Evolutionary conservation across 139 green algal species (phyloP).

Genomic region (Pseudopediastrum boryanum): DNA sequence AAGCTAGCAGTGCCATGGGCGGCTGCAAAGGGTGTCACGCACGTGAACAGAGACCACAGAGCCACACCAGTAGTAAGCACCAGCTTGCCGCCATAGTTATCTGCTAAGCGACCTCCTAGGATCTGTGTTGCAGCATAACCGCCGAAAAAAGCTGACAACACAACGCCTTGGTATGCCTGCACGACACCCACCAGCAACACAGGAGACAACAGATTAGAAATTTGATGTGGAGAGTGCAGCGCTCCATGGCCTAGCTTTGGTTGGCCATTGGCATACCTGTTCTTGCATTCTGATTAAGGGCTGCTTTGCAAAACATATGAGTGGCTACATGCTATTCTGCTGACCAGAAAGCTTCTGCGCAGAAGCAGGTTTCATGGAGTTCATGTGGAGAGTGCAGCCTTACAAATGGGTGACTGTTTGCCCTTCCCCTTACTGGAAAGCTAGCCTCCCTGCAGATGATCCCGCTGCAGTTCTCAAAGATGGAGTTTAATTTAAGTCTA

Average conservation of each 20-base stretch:
- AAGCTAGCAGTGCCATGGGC: constrained; percentile 52
- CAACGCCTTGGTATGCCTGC: constrained; percentile 58
- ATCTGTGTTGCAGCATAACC: constrained; percentile 78
- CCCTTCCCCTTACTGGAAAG: too few species aligned
- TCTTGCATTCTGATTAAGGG: too few species aligned
- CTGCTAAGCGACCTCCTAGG: constrained; percentile 55
- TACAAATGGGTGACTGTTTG: too few species aligned
- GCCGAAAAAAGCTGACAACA: constrained; percentile 79
- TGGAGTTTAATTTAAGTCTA: too few species aligned
- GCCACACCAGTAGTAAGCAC: constrained; percentile 62
- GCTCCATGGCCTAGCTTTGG: background rate
- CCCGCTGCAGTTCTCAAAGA: too few species aligned
- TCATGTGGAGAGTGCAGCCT: too few species aligned
- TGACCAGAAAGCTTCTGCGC: background rate
- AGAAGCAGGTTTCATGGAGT: too few species aligned
- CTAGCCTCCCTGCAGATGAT: too few species aligned
- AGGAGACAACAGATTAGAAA: background rate
- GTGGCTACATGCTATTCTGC: background rate
- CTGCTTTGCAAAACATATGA: background rate
- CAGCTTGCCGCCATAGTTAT: constrained; percentile 69
- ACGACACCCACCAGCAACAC: background rate
- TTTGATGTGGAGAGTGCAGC: background rate
- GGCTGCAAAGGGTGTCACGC: constrained; percentile 61
- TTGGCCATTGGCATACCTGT: too few species aligned
- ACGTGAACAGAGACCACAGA: constrained; percentile 75